A percentile compares a stretch with the other conserved stretches of the same genome.
Evolutionary conservation across 805 yeast genomes (phyloP).

Genomic region (Lipomyces japonicus): DNA sequence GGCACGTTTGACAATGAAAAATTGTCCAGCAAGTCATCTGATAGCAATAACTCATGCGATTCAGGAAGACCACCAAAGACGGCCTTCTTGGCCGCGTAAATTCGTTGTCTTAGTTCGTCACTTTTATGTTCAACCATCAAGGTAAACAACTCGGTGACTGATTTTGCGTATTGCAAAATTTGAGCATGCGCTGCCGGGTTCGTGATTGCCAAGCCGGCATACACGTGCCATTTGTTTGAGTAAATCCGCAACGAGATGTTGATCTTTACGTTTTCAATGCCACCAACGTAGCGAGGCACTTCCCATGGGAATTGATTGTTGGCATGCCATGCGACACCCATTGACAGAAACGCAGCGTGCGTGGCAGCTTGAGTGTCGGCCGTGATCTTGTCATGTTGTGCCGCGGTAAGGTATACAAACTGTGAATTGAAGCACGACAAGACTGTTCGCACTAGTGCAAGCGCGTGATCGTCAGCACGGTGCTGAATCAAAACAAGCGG

Average conservation of each 20-base stretch:
- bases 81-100: slow-evolving; percentile 61
- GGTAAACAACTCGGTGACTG: slow-evolving; percentile 77
- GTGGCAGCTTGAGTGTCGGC: slow-evolving; percentile 99
- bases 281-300: slow-evolving; percentile 81
- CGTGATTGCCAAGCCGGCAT: slow-evolving; percentile 94
- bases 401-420: slow-evolving; percentile 71
- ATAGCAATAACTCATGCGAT: slow-evolving; percentile 55
- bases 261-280: slow-evolving; percentile 92
- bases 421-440: slow-evolving; percentile 74
- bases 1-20: slow-evolving; percentile 73
- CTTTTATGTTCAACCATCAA: slow-evolving; percentile 70
- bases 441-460: slow-evolving; percentile 58
- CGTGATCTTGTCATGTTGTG: slow-evolving; percentile 88
- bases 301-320: slow-evolving; percentile 85
- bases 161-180: slow-evolving; percentile 80
- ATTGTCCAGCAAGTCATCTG: slow-evolving; percentile 78
- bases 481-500: slow-evolving; percentile 85
- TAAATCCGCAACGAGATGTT: slow-evolving; percentile 87
- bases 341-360: slow-evolving; percentile 92
- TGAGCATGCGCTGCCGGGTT: slow-evolving; percentile 93
- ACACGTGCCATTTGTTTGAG: slow-evolving; percentile 96
- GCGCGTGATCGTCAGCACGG: slow-evolving; percentile 53
- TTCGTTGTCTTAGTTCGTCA: slow-evolving; percentile 55
- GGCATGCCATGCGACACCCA: slow-evolving; percentile 95
- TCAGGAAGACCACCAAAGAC: slow-evolving; percentile 62